These are phyloP conservation scores for Phialophora expanda DNA, from an alignment of 2,329 filamentous ascomycete genomes.

Conservation along the genomic window DNA sequence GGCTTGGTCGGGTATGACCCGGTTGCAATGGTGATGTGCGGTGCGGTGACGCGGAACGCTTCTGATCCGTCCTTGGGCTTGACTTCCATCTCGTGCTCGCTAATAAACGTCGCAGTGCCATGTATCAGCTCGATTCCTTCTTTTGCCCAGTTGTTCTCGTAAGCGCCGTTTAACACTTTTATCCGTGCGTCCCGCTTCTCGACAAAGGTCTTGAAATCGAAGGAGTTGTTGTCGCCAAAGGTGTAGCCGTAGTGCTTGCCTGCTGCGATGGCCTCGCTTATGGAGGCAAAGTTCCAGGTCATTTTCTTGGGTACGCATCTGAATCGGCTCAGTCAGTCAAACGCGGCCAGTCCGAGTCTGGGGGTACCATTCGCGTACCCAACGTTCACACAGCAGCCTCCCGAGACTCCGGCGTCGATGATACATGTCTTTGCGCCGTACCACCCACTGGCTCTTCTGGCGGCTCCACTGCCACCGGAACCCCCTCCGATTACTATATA, in stretches of 20 bases:
- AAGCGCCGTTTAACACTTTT: constrained; percentile 53
- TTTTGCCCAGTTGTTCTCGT: constrained; percentile 57
- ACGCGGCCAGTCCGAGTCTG: neutral
- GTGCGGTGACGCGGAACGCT: constrained; percentile 49
- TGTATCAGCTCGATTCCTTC: constrained; percentile 59
- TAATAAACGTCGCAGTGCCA: constrained; percentile 54
- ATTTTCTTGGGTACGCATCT: constrained; percentile 61
- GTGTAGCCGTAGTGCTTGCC: constrained; percentile 56
- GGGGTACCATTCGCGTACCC: constrained; percentile 45
- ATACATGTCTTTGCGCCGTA: constrained; percentile 59
- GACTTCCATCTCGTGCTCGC: constrained; percentile 53
- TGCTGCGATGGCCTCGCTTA: constrained; percentile 54
- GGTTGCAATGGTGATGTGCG: constrained; percentile 56
- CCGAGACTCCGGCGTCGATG: constrained; percentile 56
- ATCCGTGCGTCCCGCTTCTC: constrained; percentile 54
- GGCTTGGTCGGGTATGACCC: constrained; percentile 55
- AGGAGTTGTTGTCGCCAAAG: constrained; percentile 50
- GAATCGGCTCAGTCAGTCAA: constrained; percentile 16
- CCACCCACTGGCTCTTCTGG: constrained; percentile 57
- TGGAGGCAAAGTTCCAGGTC: constrained; percentile 58
- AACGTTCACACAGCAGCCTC: constrained; percentile 60
- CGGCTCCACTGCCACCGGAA: constrained; percentile 58
- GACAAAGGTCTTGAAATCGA: constrained; percentile 56
- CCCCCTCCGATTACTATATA: constrained; percentile 63
- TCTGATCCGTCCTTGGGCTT: constrained; percentile 49